phyloP scores from a whole-genome alignment of 140 eudicot genomes.

The Oenanthe javanica region DNA sequence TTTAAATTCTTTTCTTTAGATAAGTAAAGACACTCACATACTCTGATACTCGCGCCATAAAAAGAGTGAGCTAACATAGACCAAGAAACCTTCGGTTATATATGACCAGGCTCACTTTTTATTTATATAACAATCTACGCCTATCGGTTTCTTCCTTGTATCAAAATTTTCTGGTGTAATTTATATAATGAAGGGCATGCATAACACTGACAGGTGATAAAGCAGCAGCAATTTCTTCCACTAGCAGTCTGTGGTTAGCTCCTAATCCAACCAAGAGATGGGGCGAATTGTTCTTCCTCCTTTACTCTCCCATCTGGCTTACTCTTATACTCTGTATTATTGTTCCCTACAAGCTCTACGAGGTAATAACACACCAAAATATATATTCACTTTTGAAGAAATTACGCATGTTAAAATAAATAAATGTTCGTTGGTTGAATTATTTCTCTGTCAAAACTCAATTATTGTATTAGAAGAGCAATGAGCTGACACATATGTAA shows the following conservation, averaged over 20 bases:
- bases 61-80: neutral
- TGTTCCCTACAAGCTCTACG: constrained; percentile 84
- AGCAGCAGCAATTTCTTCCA: constrained; percentile 10
- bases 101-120: neutral
- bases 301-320: constrained; percentile 92
- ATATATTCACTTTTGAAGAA: no score
- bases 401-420: no score
- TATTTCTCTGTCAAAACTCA: no score
- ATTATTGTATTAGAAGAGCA: no score
- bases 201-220: constrained; percentile 21
- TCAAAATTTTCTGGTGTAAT: neutral
- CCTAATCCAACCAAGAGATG: constrained; percentile 82
- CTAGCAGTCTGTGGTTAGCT: constrained; percentile 64
- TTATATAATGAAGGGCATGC: neutral
- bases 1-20: neutral
- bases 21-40: neutral
- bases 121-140: neutral
- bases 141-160: neutral
- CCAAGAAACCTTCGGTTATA: neutral
- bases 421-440: no score
- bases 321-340: constrained; percentile 84
- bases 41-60: no score
- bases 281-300: constrained; percentile 80
- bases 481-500: no score
- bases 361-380: constrained; percentile 29